phyloP scores from a whole-genome alignment of 1,139 yeast species.

The Blastobotrys ciferrii region DNA sequence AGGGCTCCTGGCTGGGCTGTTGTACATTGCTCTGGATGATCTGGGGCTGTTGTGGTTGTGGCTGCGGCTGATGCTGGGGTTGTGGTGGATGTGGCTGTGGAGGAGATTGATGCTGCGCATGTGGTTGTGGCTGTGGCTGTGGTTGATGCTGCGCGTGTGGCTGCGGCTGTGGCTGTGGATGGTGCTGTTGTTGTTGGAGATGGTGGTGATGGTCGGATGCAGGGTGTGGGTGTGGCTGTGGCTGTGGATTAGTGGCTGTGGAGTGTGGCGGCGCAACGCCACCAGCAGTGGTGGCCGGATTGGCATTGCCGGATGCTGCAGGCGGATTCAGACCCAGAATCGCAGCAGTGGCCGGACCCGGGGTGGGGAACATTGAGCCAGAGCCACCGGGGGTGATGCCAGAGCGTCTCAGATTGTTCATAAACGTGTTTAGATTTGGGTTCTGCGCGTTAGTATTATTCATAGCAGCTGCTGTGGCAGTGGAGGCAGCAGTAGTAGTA shows the following conservation, averaged over 20 bases:
- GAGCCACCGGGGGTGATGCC: slow-evolving; percentile 41
- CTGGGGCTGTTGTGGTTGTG: slow-evolving; percentile 5
- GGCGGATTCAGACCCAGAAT: slow-evolving; percentile 30
- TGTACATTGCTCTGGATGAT: too few relatives aligned
- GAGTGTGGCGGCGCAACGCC: slow-evolving; percentile 9
- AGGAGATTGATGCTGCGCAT: not conserved
- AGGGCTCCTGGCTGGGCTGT: not conserved
- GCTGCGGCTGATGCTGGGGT: slow-evolving; percentile 7
- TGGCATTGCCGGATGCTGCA: slow-evolving; percentile 1
- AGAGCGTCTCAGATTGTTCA: slow-evolving; percentile 22
- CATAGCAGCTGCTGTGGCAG: slow-evolving; percentile 13
- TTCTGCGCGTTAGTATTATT: slow-evolving; percentile 1
- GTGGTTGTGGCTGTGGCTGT: not conserved
- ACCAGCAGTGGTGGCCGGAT: slow-evolving; percentile 12
- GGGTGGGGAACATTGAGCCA: slow-evolving; percentile 38
- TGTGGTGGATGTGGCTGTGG: not conserved
- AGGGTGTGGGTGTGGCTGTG: slow-evolving; percentile 1
- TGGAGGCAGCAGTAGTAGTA: slow-evolving; percentile 17
- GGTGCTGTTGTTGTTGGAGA: not conserved
- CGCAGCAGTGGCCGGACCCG: slow-evolving; percentile 41
- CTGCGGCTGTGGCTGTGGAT: slow-evolving; percentile 1
- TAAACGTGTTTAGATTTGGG: slow-evolving; percentile 7
- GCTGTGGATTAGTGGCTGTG: slow-evolving; percentile 5
- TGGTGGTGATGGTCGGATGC: slow-evolving; percentile 7
- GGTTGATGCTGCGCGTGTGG: not conserved